Evolutionary conservation across 2,329 filamentous ascomycete species (phyloP).

Genomic region (Colletotrichum limetticola): DNA sequence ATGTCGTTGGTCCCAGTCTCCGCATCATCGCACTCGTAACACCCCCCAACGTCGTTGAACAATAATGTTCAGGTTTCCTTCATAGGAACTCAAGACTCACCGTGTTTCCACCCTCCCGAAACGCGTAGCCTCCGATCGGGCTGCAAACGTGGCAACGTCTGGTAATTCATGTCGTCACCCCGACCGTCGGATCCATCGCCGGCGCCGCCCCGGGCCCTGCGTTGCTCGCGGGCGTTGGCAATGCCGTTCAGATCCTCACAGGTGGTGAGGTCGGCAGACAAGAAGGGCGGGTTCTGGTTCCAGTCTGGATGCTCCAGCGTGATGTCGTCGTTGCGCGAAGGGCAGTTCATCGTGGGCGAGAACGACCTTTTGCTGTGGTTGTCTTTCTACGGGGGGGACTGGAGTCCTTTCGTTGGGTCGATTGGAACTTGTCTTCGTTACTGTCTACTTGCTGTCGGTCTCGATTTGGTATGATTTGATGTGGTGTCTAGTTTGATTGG

Average conservation of each 20-base stretch:
- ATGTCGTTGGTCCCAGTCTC: not conserved
- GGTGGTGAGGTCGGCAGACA: constrained; percentile 61
- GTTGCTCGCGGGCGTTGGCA: constrained; percentile 59
- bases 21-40: not conserved
- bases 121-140: constrained; percentile 30
- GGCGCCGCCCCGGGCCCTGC: constrained; percentile 48
- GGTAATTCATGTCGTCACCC: constrained; percentile 35
- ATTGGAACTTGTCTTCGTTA: not conserved
- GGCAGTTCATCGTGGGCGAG: constrained; percentile 60
- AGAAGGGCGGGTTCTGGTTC: constrained; percentile 64
- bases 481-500: not conserved
- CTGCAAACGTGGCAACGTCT: constrained; percentile 27
- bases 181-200: constrained; percentile 36
- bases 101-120: constrained; percentile 34
- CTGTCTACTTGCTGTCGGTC: too few relatives aligned
- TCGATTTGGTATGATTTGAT: not conserved
- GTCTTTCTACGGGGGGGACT: too few relatives aligned
- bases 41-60: too few relatives aligned
- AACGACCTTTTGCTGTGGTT: not conserved
- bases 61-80: too few relatives aligned
- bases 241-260: constrained; percentile 67
- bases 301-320: constrained; percentile 58
- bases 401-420: too few relatives aligned
- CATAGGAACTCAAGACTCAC: not conserved
- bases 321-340: constrained; percentile 64